Evolutionary conservation across 2,329 filamentous ascomycete genomes (phyloP), one percentile per base, ranked within the genome.

Genomic region (Huntiella omanensis): DNA sequence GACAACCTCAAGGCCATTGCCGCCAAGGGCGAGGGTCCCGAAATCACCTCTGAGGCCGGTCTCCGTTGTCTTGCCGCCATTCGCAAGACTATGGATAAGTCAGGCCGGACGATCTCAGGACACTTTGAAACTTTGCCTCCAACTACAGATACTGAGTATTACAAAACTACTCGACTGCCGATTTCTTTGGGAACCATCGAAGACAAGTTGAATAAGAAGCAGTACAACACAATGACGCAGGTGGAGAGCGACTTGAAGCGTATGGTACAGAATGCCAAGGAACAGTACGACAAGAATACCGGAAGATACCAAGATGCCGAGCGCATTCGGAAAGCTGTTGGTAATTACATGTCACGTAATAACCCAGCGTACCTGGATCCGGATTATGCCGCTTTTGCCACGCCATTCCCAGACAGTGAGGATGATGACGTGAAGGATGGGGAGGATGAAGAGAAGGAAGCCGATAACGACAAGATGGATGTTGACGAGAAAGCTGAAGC

Each of bases 161-260:
- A 88, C 62, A 69, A 78, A 55, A 69, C 72, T 53, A 85, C 82
- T 50, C 73, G 75, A 52, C 72, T 92, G 58, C 86, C 86, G 2
- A 76, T 93, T 50, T 83, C 85, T 0, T 66, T 94, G 40, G 71
- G 80, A 54, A 79, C 71, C 2, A 80, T 92, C 50, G 82, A 92
- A 64, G 67, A 68, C 40, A 88, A 84, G 60, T 68, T 94, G 43
- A 70, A 74, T 45, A 68, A 73, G 43, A 66, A 73, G 54, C 71
- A 77, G 52, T 92, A 93, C 57, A 59, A 70, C 11, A 80, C 65
- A 44, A 68, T 94, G 42, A 77, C 83, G 4, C 70, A 79, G 43
- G 65, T 94, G 10, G 86, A 94, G 60, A 79, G 81, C 56, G 87
- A 87, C 58, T 73, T 88, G 57, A 92, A 91, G 65, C 78, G 85